Conservation (phyloP, 306 rosid genomes). For the Styphnolobium japonicum region DNA sequence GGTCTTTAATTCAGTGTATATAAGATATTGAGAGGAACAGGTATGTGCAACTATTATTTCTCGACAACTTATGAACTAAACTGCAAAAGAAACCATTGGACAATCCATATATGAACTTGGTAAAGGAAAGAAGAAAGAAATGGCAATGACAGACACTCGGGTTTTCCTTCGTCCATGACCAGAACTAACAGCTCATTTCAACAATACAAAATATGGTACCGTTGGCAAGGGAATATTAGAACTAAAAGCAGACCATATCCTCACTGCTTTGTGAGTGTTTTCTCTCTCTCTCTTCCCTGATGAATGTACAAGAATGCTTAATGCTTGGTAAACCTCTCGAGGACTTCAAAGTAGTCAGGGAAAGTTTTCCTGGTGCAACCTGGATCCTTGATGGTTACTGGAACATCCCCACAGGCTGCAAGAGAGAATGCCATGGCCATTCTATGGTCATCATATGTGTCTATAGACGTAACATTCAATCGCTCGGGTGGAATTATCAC, state of each 20-base stretch:
- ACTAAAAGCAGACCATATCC: slow-evolving; percentile 29
- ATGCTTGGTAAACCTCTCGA: slow-evolving; percentile 66
- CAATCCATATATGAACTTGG: no score
- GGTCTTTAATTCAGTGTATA: no score
- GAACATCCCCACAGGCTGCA: slow-evolving; percentile 92
- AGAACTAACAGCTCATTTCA: slow-evolving; percentile 25
- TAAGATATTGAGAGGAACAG: no score
- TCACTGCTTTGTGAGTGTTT: slow-evolving; percentile 34
- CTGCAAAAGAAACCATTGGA: no score
- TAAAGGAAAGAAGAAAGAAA: no score
- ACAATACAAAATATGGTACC: slow-evolving; percentile 10
- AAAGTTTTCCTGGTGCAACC: slow-evolving; percentile 97
- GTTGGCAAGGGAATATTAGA: slow-evolving; percentile 1
- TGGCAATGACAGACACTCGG: no score
- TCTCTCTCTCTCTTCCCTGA: slow-evolving; percentile 4
- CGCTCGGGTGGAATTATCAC: slow-evolving; percentile 93
- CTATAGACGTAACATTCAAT: slow-evolving; percentile 68
- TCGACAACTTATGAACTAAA: no score
- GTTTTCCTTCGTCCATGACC: no score
- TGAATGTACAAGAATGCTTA: slow-evolving; percentile 37
- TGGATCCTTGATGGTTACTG: slow-evolving; percentile 95
- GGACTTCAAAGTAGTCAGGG: slow-evolving; percentile 96
- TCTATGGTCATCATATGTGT: slow-evolving; percentile 97
- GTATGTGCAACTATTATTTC: no score
- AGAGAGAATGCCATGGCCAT: slow-evolving; percentile 99